Conservation (phyloP, 1,284 basidiomycete genomes). For the Apiotrichum gracile region DNA sequence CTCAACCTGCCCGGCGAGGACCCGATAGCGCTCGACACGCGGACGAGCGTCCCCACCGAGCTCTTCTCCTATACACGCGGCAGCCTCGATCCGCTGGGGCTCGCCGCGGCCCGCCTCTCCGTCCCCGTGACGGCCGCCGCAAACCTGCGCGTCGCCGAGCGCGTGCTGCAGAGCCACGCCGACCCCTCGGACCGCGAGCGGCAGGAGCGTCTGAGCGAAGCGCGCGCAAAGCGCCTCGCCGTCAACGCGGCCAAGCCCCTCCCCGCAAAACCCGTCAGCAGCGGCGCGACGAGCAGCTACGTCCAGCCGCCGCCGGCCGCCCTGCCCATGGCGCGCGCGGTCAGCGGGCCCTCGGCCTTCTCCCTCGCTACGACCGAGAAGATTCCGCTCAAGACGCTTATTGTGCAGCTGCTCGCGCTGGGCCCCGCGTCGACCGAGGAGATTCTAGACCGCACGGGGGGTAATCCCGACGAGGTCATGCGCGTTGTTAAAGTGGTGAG, state of each 20-base stretch:
- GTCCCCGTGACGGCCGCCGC: constrained; percentile 26
- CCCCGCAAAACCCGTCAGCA: background rate
- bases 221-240: constrained; percentile 23
- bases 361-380: constrained; percentile 4
- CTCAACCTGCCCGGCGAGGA: constrained; percentile 25
- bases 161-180: constrained; percentile 27
- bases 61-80: constrained; percentile 17
- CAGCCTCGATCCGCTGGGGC: constrained; percentile 23
- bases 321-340: constrained; percentile 9
- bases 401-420: constrained; percentile 40
- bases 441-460: constrained; percentile 27
- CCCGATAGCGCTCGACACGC: constrained; percentile 22
- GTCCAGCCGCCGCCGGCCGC: background rate
- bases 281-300: background rate
- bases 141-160: constrained; percentile 25
- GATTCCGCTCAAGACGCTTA: constrained; percentile 42
- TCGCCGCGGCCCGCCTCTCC: constrained; percentile 33
- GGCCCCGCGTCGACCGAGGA: constrained; percentile 28
- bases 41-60: constrained; percentile 25
- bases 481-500: constrained; percentile 39
- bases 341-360: constrained; percentile 12
- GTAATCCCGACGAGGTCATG: constrained; percentile 34
- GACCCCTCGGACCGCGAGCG: constrained; percentile 25
- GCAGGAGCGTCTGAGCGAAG: too few relatives aligned
- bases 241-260: constrained; percentile 5